Evolutionary conservation across 2,329 filamentous ascomycete species (phyloP), one percentile per base, ranked within the genome.

Genomic region (Aschersonia sp.): DNA sequence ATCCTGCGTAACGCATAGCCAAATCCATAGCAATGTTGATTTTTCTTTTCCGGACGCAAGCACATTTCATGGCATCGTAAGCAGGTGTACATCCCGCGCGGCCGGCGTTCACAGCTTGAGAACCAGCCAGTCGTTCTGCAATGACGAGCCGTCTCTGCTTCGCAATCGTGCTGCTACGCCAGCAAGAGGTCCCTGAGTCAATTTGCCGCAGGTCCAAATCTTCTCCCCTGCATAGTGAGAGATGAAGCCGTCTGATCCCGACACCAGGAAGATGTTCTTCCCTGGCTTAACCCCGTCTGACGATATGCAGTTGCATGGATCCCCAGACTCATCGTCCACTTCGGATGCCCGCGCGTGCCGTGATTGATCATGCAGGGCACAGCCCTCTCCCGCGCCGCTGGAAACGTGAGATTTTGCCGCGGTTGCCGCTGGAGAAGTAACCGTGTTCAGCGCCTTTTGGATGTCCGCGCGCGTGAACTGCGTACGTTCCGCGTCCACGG

Each of bases 161-260:
- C 78, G 67, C 59, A 94, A 65, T 44, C 70, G 66, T 2, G 73
- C 76, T 28, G 89, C 64, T 2, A 89, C 61, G 0, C 89, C 89
- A 5, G 77, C 75, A 0, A 95, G 65, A 0, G 77, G 72, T 0
- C 89, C 89, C 58, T 95, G 89, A 9, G 77, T 70, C 64, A 94
- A 84, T 49, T 70, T 69, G 0, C 88, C 87, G 31, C 75, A 74
- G 9, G 73, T 68, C 85, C 87, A 94, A 3, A 77, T 66, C 65
- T 94, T 95, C 7, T 80, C 51, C 1, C 92, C 91, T 2, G 88
- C 87, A 65, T 85, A 86, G 53, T 84, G 76, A 43, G 77, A 75
- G 40, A 97, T 75, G 65, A 97, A 97, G 0, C 92, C 91, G 47
- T 94, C 87, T 0, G 92, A 91, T 0, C 92, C 92, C 1, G 89